These are phyloP conservation scores for Suhomyces emberorum DNA, from an alignment of 805 yeast genomes.

Conservation along the genomic window DNA sequence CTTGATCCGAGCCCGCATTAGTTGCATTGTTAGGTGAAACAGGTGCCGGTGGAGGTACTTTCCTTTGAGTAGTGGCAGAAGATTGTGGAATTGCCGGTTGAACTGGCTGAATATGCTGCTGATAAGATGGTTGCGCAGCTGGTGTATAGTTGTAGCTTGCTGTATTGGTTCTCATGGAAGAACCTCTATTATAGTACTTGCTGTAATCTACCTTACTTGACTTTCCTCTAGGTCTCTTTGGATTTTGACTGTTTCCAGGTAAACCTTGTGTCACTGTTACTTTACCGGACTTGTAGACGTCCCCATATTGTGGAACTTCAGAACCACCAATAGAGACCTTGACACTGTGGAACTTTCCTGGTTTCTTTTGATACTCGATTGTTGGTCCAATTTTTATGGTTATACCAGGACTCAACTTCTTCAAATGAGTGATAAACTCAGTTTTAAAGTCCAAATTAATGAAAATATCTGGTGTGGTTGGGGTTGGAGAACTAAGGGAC, in stretches of 20 bases:
- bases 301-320: conserved; percentile 64
- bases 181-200: conserved; percentile 37
- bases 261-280: conserved; percentile 78
- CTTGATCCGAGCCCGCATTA: background rate
- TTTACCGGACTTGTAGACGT: conserved; percentile 82
- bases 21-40: background rate
- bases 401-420: conserved; percentile 55
- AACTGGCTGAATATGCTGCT: conserved; percentile 13
- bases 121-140: conserved; percentile 16
- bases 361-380: conserved; percentile 83
- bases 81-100: conserved; percentile 9
- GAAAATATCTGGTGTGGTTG: conserved; percentile 69
- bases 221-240: conserved; percentile 67
- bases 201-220: conserved; percentile 38
- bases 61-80: conserved; percentile 8
- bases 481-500: conserved; percentile 45
- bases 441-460: conserved; percentile 84
- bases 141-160: conserved; percentile 1
- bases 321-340: conserved; percentile 57
- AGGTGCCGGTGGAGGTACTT: conserved; percentile 6
- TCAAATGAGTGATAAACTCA: conserved; percentile 75
- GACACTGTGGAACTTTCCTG: conserved; percentile 76
- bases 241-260: conserved; percentile 69
- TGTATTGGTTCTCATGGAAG: conserved; percentile 6
- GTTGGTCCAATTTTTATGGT: conserved; percentile 66